Percentiles rank a stretch among this genome's conserved stretches.
These are phyloP conservation scores for Aphanoascus verrucosus DNA, from an alignment of 2,329 filamentous ascomycete species.

Conservation along the genomic window DNA sequence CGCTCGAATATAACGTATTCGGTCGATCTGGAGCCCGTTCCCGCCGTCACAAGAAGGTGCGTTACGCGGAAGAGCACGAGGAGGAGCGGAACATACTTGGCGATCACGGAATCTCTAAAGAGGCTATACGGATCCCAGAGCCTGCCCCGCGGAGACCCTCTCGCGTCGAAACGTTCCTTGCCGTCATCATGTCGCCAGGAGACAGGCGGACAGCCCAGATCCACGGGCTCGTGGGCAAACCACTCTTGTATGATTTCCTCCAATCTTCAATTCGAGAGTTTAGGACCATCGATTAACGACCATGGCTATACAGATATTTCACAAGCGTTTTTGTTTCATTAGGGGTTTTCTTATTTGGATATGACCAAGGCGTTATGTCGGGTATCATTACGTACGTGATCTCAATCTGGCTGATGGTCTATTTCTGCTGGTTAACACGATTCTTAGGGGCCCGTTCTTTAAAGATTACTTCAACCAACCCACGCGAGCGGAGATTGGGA, in stretches of 20 bases:
- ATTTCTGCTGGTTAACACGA: background rate
- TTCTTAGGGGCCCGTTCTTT: constrained; percentile 63
- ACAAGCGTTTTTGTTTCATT: constrained; percentile 67
- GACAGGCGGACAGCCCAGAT: constrained; percentile 58
- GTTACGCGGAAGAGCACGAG: constrained; percentile 47
- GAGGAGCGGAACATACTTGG: constrained; percentile 24
- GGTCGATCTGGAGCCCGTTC: constrained; percentile 28
- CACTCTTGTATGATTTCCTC: constrained; percentile 59
- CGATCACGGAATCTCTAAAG: constrained; percentile 19
- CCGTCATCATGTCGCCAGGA: constrained; percentile 72
- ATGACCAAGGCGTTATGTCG: constrained; percentile 56
- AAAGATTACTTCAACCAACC: constrained; percentile 88
- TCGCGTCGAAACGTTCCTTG: constrained; percentile 59
- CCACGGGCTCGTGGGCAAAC: constrained; percentile 90
- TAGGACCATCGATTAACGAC: background rate
- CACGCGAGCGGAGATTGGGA: constrained; percentile 75
- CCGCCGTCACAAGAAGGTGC: constrained; percentile 53
- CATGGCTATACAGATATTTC: constrained; percentile 58
- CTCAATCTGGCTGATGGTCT: background rate
- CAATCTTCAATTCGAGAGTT: constrained; percentile 19
- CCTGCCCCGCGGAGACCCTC: constrained; percentile 54
- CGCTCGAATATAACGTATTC: constrained; percentile 53
- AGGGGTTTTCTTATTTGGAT: constrained; percentile 55
- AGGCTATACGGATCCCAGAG: constrained; percentile 61
- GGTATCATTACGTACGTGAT: constrained; percentile 55